Conservation (phyloP, 352 stramenopile genomes). For the Phytophthora syringae region DNA sequence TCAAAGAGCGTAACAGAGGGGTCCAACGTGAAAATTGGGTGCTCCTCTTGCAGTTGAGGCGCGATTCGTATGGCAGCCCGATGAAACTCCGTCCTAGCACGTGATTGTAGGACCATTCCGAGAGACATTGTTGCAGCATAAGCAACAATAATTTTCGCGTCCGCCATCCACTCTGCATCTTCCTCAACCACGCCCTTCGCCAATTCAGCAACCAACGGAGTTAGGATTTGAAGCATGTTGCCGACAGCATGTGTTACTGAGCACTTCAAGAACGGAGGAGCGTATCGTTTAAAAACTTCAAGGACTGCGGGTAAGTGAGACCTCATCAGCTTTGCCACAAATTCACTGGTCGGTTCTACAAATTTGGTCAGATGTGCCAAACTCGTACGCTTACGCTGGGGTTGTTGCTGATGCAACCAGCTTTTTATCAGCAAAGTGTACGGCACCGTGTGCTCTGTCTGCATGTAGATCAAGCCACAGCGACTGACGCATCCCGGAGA, state of each 20-base stretch:
- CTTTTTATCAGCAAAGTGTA: slow-evolving; percentile 78
- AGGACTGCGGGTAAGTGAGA: slow-evolving; percentile 51
- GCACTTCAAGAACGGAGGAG: slow-evolving; percentile 45
- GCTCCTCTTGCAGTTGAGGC: slow-evolving; percentile 31
- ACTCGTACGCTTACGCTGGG: slow-evolving; percentile 16
- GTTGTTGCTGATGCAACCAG: slow-evolving; percentile 47
- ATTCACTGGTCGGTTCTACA: slow-evolving; percentile 27
- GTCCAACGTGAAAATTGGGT: slow-evolving; percentile 26
- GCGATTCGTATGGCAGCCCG: slow-evolving; percentile 25
- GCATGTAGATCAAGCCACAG: slow-evolving; percentile 68
- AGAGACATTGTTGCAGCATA: slow-evolving; percentile 47
- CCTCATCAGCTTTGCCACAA: slow-evolving; percentile 54
- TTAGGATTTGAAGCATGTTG: slow-evolving; percentile 56
- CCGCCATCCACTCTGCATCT: slow-evolving; percentile 16
- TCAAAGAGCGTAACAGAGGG: slow-evolving; percentile 45
- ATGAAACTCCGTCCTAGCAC: slow-evolving; percentile 42
- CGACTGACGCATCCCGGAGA: slow-evolving; percentile 53
- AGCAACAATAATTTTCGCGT: slow-evolving; percentile 45
- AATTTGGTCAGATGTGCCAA: slow-evolving; percentile 19
- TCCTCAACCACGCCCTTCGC: slow-evolving; percentile 36
- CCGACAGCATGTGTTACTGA: slow-evolving; percentile 48
- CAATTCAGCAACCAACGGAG: slow-evolving; percentile 45
- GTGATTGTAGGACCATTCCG: slow-evolving; percentile 36
- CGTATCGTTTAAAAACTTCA: slow-evolving; percentile 60
- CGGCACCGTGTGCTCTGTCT: slow-evolving; percentile 49